phyloP scores from a whole-genome alignment of 2,329 filamentous ascomycete species.

The Curvularia sp. region DNA sequence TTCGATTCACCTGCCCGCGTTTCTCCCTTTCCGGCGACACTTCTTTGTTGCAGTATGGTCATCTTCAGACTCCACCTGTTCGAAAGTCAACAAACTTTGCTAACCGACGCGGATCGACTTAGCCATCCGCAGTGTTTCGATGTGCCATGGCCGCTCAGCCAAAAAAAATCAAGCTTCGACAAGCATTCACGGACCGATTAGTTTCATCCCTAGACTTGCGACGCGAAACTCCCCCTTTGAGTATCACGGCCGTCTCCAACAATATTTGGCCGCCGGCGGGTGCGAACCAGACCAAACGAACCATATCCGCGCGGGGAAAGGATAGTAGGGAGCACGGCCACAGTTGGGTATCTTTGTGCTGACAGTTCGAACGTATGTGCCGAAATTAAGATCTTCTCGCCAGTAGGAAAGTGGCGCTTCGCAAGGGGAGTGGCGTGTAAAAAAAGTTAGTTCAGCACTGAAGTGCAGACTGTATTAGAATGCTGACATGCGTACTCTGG shows the following conservation, averaged over 20 bases:
- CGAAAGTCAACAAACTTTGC: not conserved
- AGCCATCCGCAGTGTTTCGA: not conserved
- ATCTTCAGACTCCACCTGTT: not conserved
- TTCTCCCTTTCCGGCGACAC: not conserved
- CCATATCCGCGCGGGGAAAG: not conserved
- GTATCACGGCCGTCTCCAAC: slow-evolving; percentile 15
- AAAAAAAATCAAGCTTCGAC: slow-evolving; percentile 6
- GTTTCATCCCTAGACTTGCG: slow-evolving; percentile 12
- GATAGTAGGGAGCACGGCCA: not conserved
- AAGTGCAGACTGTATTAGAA: slow-evolving; percentile 11
- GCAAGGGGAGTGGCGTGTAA: not conserved
- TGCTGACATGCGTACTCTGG: slow-evolving; percentile 1
- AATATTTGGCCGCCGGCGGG: slow-evolving; percentile 1
- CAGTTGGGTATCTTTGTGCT: not conserved
- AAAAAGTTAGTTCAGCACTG: not conserved
- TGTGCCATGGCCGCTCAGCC: not conserved
- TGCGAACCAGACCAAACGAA: not conserved
- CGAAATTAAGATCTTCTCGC: not conserved
- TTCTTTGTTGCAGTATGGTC: not conserved
- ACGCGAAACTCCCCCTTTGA: slow-evolving; percentile 15
- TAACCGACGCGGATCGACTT: not conserved
- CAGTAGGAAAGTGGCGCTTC: not conserved
- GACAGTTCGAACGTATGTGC: not conserved
- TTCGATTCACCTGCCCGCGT: not conserved
- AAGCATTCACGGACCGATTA: slow-evolving; percentile 14